These are phyloP conservation scores for Syzygium jambos DNA, from an alignment of 345 rosid genomes.

Conservation along the genomic window DNA sequence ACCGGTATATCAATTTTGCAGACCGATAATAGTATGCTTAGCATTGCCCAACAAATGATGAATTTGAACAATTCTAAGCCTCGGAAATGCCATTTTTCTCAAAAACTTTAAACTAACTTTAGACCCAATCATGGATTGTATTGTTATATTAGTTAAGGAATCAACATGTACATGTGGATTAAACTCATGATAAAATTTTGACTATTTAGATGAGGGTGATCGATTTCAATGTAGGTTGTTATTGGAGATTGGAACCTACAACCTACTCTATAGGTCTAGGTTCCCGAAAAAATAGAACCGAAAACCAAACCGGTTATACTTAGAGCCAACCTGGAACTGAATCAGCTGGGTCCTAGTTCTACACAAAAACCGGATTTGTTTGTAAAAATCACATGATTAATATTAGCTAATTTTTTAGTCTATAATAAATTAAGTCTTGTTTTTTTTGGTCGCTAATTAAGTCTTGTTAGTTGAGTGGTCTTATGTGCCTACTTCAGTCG, in stretches of 20 bases:
- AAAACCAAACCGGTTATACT: background rate
- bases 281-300: background rate
- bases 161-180: background rate
- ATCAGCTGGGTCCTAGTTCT: background rate
- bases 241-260: background rate
- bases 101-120: background rate
- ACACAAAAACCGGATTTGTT: background rate
- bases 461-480: background rate
- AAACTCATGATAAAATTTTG: background rate
- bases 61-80: background rate
- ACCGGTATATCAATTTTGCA: background rate
- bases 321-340: background rate
- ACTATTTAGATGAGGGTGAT: background rate
- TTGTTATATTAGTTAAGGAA: background rate
- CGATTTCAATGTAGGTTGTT: background rate
- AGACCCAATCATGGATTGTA: background rate
- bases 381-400: background rate
- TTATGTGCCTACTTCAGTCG: background rate
- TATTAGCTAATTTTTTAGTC: background rate
- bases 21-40: background rate
- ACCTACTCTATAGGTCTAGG: background rate
- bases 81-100: background rate
- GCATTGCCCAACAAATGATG: background rate
- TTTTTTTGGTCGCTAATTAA: background rate
- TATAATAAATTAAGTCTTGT: background rate